A percentile compares a stretch with the other conserved stretches of the same genome.
phyloP scores from a whole-genome alignment of 768 basidiomycete species.

The Xerocomus spinulosus region DNA sequence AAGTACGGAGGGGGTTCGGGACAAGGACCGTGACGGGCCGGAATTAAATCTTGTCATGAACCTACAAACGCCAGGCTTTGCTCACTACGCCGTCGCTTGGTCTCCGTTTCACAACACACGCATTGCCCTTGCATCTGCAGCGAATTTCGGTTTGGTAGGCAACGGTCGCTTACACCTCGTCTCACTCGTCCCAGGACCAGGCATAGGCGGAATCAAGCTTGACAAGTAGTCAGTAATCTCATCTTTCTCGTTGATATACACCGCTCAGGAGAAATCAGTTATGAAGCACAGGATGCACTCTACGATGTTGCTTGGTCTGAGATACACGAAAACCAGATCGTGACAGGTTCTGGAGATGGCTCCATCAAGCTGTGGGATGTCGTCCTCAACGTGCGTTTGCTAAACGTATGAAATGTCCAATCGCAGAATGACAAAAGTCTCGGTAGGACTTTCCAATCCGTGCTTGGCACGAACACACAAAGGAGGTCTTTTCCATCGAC shows the following conservation, averaged over 20 bases:
- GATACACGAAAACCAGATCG: slow-evolving; percentile 88
- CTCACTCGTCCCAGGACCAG: slow-evolving; percentile 47
- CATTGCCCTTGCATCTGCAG: slow-evolving; percentile 76
- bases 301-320: slow-evolving; percentile 96
- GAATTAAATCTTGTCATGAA: background rate
- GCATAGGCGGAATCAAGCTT: slow-evolving; percentile 43
- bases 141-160: slow-evolving; percentile 93
- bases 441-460: slow-evolving; percentile 81
- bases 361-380: slow-evolving; percentile 89
- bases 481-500: slow-evolving; percentile 90
- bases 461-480: slow-evolving; percentile 91
- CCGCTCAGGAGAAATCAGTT: slow-evolving; percentile 42
- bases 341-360: slow-evolving; percentile 86
- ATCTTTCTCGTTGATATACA: background rate
- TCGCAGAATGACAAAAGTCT: slow-evolving; percentile 29
- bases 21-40: background rate
- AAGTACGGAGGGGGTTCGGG: background rate
- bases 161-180: slow-evolving; percentile 83
- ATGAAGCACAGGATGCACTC: slow-evolving; percentile 84
- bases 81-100: slow-evolving; percentile 79
- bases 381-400: slow-evolving; percentile 63
- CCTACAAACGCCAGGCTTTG: slow-evolving; percentile 71
- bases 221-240: slow-evolving; percentile 61
- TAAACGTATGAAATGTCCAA: slow-evolving; percentile 2
- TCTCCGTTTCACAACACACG: slow-evolving; percentile 78